Evolutionary conservation across 768 basidiomycete genomes (phyloP).

Genomic region (Pleurotus djamor): DNA sequence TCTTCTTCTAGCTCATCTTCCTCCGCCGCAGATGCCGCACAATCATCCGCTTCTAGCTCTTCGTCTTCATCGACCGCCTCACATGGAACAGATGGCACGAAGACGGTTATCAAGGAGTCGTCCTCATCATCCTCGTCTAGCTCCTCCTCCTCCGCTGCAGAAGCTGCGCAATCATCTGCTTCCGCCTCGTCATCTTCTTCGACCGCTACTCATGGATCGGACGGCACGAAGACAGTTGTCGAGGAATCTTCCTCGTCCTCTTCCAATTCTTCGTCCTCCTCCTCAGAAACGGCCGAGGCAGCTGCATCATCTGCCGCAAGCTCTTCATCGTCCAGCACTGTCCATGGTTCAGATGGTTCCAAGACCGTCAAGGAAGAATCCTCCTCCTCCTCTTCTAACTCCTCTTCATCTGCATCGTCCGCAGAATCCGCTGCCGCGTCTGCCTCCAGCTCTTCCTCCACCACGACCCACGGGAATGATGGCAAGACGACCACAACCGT

Average conservation of each 20-base stretch:
- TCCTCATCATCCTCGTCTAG: constrained; percentile 1
- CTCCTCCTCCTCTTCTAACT: neutral
- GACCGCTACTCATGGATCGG: neutral
- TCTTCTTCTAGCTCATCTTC: constrained; percentile 1
- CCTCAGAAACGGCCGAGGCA: neutral
- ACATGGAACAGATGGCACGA: neutral
- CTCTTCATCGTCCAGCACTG: neutral
- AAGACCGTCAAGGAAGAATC: neutral
- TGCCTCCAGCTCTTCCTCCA: neutral
- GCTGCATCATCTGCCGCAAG: neutral
- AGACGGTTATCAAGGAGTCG: neutral
- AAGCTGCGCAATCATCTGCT: neutral
- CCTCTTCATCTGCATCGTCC: neutral
- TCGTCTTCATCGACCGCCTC: neutral
- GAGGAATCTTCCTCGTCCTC: neutral
- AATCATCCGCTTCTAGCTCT: neutral
- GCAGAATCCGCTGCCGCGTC: neutral
- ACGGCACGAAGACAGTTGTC: neutral
- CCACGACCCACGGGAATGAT: neutral
- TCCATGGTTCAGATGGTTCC: neutral
- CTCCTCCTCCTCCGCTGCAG: neutral
- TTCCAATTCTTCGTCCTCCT: neutral
- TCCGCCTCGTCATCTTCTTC: neutral
- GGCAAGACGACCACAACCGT: neutral
- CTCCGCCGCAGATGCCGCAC: neutral